Evolutionary conservation across 345 rosid genomes (phyloP), one percentile per base, ranked within the genome.

Genomic region (Pelargonium nanum): DNA sequence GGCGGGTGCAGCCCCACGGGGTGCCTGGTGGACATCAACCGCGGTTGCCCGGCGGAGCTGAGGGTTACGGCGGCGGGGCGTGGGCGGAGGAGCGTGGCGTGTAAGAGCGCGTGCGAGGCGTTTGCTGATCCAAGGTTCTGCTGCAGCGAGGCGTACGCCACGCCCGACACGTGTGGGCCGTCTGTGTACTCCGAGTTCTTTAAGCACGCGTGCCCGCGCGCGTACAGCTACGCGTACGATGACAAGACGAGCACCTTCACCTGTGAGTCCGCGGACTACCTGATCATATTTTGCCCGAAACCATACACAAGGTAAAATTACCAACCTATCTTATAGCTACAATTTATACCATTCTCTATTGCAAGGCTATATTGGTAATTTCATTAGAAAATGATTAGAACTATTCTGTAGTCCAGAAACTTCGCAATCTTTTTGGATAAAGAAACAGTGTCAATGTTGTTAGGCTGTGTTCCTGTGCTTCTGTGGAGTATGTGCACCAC

Each of bases 91-190:
- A 67, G 73, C 5, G 80, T 84, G 1, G 98, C 82, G 1, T 92
- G 97, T 58, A 76, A 85, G 53, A 87, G 98, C 82, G 96, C 98
- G 65, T 89, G 98, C 55, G 95, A 89, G 67, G 95, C 93, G 1
- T 92, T 89, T 20, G 81, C 75, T 0, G 86, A 87, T 21, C 97
- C 88, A 0, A 57, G 75, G 52, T 87, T 79, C 44, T 89, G 96
- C 62, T 92, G 96, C 53, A 89, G 91, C 58, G 93, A 72, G 28
- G 86, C 77, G 13, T 92, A 78, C 32, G 45, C 83, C 1, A 86
- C 95, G 16, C 95, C 96, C 10, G 93, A 89, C 76, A 86, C 84
- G 63, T 92, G 98, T 62, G 68, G 54, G 0, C 95, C 98, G 0
- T 80, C 95, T 0, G 66, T 67, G 0, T 92, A 78, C 64, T 83